Conservation (phyloP, 2,329 filamentous ascomycete genomes). For the Hymenotorrendiella dingleyae region DNA sequence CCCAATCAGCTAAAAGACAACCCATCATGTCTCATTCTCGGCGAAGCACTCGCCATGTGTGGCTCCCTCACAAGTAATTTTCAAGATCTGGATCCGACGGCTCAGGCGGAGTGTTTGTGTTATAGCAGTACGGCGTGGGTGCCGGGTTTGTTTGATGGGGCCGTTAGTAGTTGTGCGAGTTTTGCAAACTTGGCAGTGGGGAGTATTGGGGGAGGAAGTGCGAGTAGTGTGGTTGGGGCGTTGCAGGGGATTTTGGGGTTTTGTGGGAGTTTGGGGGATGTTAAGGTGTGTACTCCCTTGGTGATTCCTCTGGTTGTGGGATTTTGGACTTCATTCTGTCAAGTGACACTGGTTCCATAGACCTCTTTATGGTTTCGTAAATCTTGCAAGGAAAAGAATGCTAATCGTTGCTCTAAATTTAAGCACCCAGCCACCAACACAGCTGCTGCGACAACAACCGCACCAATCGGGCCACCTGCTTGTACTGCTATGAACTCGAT, state of each 20-base stretch:
- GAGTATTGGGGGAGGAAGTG: too few species aligned
- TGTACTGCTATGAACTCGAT: slow-evolving; percentile 1
- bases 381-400: too few species aligned
- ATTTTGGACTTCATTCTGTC: too few species aligned
- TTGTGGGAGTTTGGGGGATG: slow-evolving; percentile 20
- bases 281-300: slow-evolving; percentile 20
- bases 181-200: too few species aligned
- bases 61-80: slow-evolving; percentile 19
- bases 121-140: slow-evolving; percentile 21
- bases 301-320: too few species aligned
- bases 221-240: slow-evolving; percentile 10
- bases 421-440: slow-evolving; percentile 5
- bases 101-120: slow-evolving; percentile 26
- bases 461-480: background rate
- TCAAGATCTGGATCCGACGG: slow-evolving; percentile 14
- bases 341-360: too few species aligned
- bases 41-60: slow-evolving; percentile 21
- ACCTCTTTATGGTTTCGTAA: too few species aligned
- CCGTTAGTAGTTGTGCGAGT: slow-evolving; percentile 18
- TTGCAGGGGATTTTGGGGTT: slow-evolving; percentile 19
- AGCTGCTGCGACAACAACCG: background rate
- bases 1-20: slow-evolving; percentile 12
- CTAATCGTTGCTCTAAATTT: too few species aligned
- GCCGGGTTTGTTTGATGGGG: slow-evolving; percentile 20
- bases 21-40: slow-evolving; percentile 13